Evolutionary conservation across 1,139 yeast species (phyloP), one percentile per base, ranked within the genome.

Genomic region (Pneumocystis carinii): DNA sequence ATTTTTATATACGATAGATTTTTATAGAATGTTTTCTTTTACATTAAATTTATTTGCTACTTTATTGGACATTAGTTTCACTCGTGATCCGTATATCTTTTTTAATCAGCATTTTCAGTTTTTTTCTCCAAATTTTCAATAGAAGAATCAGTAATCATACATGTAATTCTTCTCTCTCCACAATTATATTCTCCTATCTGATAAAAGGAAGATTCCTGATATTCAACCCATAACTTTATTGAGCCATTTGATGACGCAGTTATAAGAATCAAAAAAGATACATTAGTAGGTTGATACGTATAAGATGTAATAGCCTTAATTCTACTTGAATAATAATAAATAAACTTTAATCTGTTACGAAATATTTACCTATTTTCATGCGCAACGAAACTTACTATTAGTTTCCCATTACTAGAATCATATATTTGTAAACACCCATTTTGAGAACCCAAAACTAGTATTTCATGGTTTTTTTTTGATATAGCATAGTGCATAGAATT

Each of bases 161-260:
- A 57, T 8, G 59, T 57, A 19, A 57, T 37, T 19, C 59, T 57
- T 27, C 29, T 57, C 29, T 57, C 38, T 15, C 42, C 59, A 39
- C 59, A 39, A 19, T 57, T 57, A 57, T 57, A 39, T 29, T 48
- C 29, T 12, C 55, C 55, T 48, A 48, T 48, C 24, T 48, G 27
- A 24, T 24, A 12, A 24, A 48, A 48, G 14, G 32, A 48, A 24
- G 24, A 48, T 48, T 48, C 32, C 27, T 48, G 32, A 48, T 24
- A 24, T 48, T 48, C 55, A 10, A 90, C 87, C 96, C 97, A 92
- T 2, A 92, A 85, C 15, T 90, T 95, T 64, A 92, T 84, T 70
- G 83, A 86, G 55, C 98, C 97, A 73, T 92, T 97, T 0, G 97
- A 88, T 0, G 96, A 87, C 14, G 90, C 89, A 1, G 96, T 86